phyloP scores from a whole-genome alignment of 2,329 filamentous ascomycete species.

The Dothideomycetes sp. region DNA sequence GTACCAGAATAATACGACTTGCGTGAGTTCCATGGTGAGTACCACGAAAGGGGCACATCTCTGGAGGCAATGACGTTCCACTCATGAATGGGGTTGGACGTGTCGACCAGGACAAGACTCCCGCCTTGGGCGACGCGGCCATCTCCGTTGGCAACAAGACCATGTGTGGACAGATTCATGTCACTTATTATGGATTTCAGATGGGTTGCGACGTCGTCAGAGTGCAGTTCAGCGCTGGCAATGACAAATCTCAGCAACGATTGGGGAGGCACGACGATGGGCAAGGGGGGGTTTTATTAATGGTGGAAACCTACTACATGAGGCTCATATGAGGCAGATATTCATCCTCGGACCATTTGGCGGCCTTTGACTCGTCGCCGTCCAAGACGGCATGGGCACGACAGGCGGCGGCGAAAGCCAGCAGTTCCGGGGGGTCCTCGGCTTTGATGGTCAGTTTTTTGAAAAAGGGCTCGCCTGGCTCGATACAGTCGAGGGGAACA shows the following conservation, averaged over 20 bases:
- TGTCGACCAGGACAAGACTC: slow-evolving; percentile 28
- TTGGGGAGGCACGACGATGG: not conserved
- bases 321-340: slow-evolving; percentile 30
- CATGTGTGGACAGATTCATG: slow-evolving; percentile 14
- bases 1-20: slow-evolving; percentile 4
- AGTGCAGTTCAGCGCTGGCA: slow-evolving; percentile 11
- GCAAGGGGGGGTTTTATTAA: not conserved
- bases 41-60: slow-evolving; percentile 11
- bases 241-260: slow-evolving; percentile 3
- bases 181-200: slow-evolving; percentile 14
- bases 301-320: slow-evolving; percentile 25
- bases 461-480: slow-evolving; percentile 26
- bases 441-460: slow-evolving; percentile 28
- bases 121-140: slow-evolving; percentile 19
- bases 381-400: slow-evolving; percentile 18
- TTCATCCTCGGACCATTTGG: slow-evolving; percentile 20
- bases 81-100: slow-evolving; percentile 23
- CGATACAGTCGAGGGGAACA: slow-evolving; percentile 19
- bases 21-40: slow-evolving; percentile 8
- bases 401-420: slow-evolving; percentile 18
- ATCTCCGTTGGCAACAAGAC: slow-evolving; percentile 11
- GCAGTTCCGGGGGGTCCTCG: slow-evolving; percentile 18
- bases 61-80: slow-evolving; percentile 26
- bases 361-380: slow-evolving; percentile 15
- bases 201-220: slow-evolving; percentile 12